phyloP scores from a whole-genome alignment of 345 rosid genomes.

The Eucalyptus virginea region DNA sequence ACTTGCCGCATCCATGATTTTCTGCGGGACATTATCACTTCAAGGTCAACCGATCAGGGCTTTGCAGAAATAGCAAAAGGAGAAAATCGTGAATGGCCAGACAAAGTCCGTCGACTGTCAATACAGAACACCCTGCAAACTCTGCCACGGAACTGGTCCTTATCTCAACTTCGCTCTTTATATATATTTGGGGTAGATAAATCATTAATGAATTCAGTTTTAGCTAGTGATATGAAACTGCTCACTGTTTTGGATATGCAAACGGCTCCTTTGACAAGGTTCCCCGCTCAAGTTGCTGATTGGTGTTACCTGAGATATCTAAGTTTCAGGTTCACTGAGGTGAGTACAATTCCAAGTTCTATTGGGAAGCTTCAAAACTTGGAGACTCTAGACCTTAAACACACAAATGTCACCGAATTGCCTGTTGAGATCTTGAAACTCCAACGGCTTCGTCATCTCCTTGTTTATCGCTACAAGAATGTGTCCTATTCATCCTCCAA shows the following conservation, averaged over 20 bases:
- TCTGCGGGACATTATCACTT: conserved; percentile 14
- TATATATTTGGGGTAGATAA: conserved; percentile 16
- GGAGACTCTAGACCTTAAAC: conserved; percentile 37
- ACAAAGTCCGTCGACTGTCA: conserved; percentile 32
- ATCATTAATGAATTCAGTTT: not conserved
- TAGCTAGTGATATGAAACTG: conserved; percentile 2
- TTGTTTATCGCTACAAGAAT: conserved; percentile 18
- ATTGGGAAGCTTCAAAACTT: conserved; percentile 30
- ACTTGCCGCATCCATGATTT: conserved; percentile 27
- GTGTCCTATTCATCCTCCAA: conserved; percentile 7
- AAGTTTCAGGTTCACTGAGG: conserved; percentile 18
- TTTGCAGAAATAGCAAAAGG: conserved; percentile 15
- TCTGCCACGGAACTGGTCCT: not conserved
- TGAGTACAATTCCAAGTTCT: conserved; percentile 14
- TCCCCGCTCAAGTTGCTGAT: conserved; percentile 16
- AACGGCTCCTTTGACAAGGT: conserved; percentile 7
- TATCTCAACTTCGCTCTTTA: conserved; percentile 20
- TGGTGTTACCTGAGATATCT: conserved; percentile 16
- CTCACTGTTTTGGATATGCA: conserved; percentile 28
- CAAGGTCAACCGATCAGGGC: conserved; percentile 22
- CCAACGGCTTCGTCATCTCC: conserved; percentile 17
- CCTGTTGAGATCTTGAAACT: conserved; percentile 26
- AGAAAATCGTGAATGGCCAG: not conserved
- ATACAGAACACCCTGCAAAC: conserved; percentile 4
- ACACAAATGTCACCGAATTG: conserved; percentile 14